Base-by-base conservation (phyloP, 1,284 basidiomycete species). In the Ganoderma boninense region DNA sequence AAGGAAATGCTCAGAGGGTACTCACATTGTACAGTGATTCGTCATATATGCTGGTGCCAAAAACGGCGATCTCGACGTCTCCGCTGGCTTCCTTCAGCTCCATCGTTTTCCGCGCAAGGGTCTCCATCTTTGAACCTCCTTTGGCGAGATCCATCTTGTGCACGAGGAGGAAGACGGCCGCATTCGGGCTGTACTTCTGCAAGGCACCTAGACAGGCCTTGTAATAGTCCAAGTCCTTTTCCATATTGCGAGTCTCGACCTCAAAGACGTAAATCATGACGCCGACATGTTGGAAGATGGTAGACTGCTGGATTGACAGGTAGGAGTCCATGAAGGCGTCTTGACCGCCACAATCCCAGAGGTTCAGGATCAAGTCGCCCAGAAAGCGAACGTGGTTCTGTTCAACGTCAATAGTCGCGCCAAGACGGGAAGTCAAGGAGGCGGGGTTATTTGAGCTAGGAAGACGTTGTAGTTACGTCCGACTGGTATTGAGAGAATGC, bases 201-300 rank as follows among this genome's bases (percentile, higher is more conserved):
- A 98, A 83, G 2, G 95, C 93, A 5, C 91, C 89, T 66, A 98
- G 84, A 80, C 95, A 97, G 70, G 96, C 93, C 60, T 90, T 89
- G 80, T 95, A 98, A 81, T 97, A 98, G 77, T 91, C 89, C 46
- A 97, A 83, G 82, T 98, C 96, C 79, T 93, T 92, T 74, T 83
- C 82, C 83, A 88, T 87, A 76, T 94, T 92, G 59, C 89, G 86
- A 44, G 89, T 87, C 76, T 95, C 95, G 60, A 97, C 92, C 80
- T 99, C 97, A 73, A 99, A 99, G 11, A 99, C 98, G 82, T 99
- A 99, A 78, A 99, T 99, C 79, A 99, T 89, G 54, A 98, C 96
- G 14, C 96, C 97, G 68, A 98, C 97, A 77, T 97, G 93, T 76
- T 94, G 92, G 84, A 99, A 99, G 75, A 99, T 97, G 57, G 95